phyloP scores from a whole-genome alignment of 2,329 filamentous ascomycete species.

The Pseudogymnoascus sp. region DNA sequence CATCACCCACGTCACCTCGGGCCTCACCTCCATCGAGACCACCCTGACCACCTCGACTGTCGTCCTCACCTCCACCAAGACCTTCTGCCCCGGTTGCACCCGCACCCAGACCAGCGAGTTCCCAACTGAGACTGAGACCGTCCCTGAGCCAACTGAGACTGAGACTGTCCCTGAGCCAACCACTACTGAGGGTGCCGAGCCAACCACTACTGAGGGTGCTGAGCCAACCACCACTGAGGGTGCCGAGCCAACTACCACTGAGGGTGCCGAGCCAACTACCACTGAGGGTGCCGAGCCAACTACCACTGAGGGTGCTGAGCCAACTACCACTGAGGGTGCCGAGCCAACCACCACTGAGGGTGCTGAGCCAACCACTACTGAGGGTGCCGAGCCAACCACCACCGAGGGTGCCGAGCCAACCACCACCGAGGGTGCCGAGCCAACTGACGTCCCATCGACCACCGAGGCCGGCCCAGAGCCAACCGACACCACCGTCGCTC shows the following conservation, averaged over 20 bases:
- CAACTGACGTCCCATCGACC: not conserved
- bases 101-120: constrained; percentile 8
- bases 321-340: too few species aligned
- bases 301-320: too few species aligned
- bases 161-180: not conserved
- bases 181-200: not conserved
- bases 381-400: too few species aligned
- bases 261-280: too few species aligned
- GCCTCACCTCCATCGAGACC: constrained; percentile 19
- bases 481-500: constrained; percentile 18
- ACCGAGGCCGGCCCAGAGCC: not conserved
- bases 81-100: constrained; percentile 25
- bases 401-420: not conserved
- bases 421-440: not conserved
- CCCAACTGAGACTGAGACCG: constrained; percentile 3
- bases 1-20: constrained; percentile 12
- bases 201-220: too few species aligned
- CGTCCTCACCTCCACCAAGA: constrained; percentile 25
- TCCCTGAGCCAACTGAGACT: not conserved
- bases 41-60: constrained; percentile 27
- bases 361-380: too few species aligned
- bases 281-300: too few species aligned
- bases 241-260: too few species aligned
- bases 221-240: too few species aligned
- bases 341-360: too few species aligned